phyloP scores from a whole-genome alignment of 768 basidiomycete species.

The Termitomyces sp. region DNA sequence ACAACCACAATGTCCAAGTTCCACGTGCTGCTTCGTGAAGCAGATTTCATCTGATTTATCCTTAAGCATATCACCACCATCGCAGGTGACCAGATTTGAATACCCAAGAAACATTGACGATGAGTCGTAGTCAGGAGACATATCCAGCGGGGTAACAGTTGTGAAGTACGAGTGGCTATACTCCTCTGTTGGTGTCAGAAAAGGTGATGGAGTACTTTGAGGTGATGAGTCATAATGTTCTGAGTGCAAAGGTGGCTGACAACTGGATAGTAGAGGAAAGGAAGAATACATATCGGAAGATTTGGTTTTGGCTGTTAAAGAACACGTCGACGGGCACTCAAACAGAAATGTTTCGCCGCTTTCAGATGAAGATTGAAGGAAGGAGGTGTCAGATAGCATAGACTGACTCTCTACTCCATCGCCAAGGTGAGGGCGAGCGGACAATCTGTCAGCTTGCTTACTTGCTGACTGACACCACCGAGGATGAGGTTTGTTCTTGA shows the following conservation, averaged over 20 bases:
- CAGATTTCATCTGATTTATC: constrained; percentile 17
- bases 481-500: constrained; percentile 71
- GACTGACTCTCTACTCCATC: constrained; percentile 14
- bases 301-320: constrained; percentile 7
- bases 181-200: constrained; percentile 43
- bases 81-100: constrained; percentile 20
- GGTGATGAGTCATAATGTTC: constrained; percentile 24
- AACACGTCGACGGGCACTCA: constrained; percentile 8
- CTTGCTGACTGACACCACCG: constrained; percentile 50
- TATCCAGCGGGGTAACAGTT: constrained; percentile 19
- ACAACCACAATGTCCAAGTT: constrained; percentile 46
- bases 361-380: constrained; percentile 24
- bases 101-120: constrained; percentile 35
- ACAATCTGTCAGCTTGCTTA: constrained; percentile 25
- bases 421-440: constrained; percentile 14
- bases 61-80: constrained; percentile 16
- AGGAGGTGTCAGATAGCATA: constrained; percentile 18
- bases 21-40: constrained; percentile 20
- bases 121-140: constrained; percentile 34
- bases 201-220: constrained; percentile 30
- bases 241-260: constrained; percentile 21
- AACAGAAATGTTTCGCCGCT: constrained; percentile 17
- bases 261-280: constrained; percentile 15
- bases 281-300: constrained; percentile 15
- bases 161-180: constrained; percentile 25